A percentile compares a stretch with the other conserved stretches of the same genome.
phyloP scores from a whole-genome alignment of 2,329 filamentous ascomycete genomes.

The Colletotrichum tanaceti region DNA sequence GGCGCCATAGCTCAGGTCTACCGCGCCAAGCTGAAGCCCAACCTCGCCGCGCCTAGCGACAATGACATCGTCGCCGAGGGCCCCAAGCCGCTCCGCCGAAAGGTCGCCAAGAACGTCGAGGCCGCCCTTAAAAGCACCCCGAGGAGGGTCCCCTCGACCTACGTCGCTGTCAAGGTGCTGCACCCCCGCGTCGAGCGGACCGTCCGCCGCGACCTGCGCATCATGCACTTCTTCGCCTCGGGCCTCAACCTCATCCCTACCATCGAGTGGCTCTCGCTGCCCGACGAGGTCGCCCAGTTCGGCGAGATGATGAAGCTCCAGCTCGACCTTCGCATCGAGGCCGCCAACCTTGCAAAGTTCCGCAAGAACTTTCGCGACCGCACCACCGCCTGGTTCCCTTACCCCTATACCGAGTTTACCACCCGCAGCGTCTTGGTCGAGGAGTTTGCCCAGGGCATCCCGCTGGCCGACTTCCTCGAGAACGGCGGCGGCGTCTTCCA shows the following conservation, averaged over 20 bases:
- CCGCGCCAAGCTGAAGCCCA: conserved; percentile 88
- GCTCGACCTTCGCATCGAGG: conserved; percentile 92
- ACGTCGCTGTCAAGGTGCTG: conserved; percentile 95
- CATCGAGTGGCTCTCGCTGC: conserved; percentile 96
- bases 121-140: conserved; percentile 88
- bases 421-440: conserved; percentile 93
- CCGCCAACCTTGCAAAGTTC: conserved; percentile 89
- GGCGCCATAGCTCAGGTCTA: conserved; percentile 98
- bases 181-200: conserved; percentile 91
- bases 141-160: conserved; percentile 85
- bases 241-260: conserved; percentile 89
- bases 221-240: conserved; percentile 92
- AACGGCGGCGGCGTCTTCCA: conserved; percentile 94
- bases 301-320: conserved; percentile 99
- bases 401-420: conserved; percentile 91
- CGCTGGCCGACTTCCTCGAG: conserved; percentile 88
- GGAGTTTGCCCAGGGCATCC: conserved; percentile 95
- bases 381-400: conserved; percentile 96
- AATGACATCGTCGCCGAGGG: conserved; percentile 63
- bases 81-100: conserved; percentile 68
- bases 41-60: conserved; percentile 73
- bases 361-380: conserved; percentile 89
- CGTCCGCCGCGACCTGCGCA: conserved; percentile 89
- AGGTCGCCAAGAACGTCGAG: conserved; percentile 84
- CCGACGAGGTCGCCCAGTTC: conserved; percentile 93